Evolutionary conservation across 2,329 filamentous ascomycete species (phyloP).

Genomic region (Ceratocystis diversiconidia): DNA sequence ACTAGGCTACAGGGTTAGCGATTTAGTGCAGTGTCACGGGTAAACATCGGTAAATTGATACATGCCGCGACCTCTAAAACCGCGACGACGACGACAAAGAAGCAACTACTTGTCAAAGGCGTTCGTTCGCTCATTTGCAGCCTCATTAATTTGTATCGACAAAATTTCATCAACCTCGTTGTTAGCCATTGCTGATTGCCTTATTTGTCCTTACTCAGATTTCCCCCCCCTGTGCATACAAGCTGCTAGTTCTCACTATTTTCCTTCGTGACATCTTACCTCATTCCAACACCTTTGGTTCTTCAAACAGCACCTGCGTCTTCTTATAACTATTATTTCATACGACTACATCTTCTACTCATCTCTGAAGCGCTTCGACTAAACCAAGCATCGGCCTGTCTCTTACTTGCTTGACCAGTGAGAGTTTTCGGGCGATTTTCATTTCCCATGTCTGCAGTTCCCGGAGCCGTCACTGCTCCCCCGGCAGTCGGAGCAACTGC

Average conservation of each 20-base stretch:
- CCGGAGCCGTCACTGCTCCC: constrained; percentile 20
- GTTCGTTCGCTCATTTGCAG: background rate
- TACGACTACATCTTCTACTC: background rate
- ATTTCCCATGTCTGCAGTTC: constrained; percentile 17
- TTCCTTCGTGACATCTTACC: background rate
- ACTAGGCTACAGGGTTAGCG: background rate
- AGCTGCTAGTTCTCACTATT: background rate
- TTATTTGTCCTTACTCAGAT: background rate
- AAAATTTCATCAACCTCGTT: background rate
- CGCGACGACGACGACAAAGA: constrained; percentile 11
- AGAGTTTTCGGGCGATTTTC: background rate
- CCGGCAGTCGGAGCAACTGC: constrained; percentile 19
- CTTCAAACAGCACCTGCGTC: background rate
- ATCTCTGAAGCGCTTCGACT: background rate
- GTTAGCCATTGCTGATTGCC: background rate
- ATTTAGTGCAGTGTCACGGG: background rate
- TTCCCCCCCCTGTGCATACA: background rate
- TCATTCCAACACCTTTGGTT: background rate
- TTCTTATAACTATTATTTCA: background rate
- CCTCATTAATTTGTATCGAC: constrained; percentile 3
- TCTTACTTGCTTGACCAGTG: background rate
- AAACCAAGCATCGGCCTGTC: background rate
- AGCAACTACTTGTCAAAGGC: background rate
- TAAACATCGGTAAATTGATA: constrained; percentile 2
- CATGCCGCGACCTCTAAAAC: constrained; percentile 3